phyloP scores from a whole-genome alignment of 2,329 filamentous ascomycete species.

The Aureobasidium subglaciale region DNA sequence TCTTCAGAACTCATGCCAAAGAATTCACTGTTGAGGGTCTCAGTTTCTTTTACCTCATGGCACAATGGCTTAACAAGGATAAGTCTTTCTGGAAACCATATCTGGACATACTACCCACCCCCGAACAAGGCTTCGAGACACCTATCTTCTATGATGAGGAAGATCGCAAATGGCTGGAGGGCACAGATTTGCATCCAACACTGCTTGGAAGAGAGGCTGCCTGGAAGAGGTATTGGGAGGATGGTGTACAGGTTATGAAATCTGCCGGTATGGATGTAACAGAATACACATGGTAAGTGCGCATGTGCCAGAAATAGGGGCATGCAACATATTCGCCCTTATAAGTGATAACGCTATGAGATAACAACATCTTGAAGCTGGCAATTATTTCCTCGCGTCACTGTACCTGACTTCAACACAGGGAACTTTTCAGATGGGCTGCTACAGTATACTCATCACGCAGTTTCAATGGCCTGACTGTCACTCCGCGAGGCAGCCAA shows the following conservation, averaged over 20 bases:
- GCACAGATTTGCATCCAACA: conserved; percentile 30
- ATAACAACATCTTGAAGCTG: not conserved
- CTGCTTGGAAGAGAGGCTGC: conserved; percentile 25
- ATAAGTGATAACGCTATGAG: not conserved
- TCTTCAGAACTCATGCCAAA: conserved; percentile 24
- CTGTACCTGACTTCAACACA: conserved; percentile 21
- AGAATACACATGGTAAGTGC: conserved; percentile 37
- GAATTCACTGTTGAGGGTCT: conserved; percentile 26
- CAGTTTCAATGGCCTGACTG: conserved; percentile 40
- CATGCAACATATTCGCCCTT: not conserved
- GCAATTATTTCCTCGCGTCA: not conserved
- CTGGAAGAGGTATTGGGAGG: conserved; percentile 32
- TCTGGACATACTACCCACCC: conserved; percentile 28
- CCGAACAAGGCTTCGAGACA: conserved; percentile 26
- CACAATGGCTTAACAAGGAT: conserved; percentile 27
- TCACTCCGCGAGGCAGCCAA: conserved; percentile 28
- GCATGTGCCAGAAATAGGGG: not conserved
- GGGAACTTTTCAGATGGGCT: conserved; percentile 45
- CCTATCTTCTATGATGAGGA: conserved; percentile 30
- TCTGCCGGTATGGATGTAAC: conserved; percentile 25
- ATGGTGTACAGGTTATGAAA: conserved; percentile 27
- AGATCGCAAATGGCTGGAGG: conserved; percentile 28
- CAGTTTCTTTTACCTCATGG: conserved; percentile 31
- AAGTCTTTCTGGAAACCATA: conserved; percentile 33
- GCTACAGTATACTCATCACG: conserved; percentile 46